A percentile compares a stretch with the other conserved stretches of the same genome.
These are phyloP conservation scores for Bretziella fagacearum DNA, from an alignment of 2,329 filamentous ascomycete genomes.

Conservation along the genomic window DNA sequence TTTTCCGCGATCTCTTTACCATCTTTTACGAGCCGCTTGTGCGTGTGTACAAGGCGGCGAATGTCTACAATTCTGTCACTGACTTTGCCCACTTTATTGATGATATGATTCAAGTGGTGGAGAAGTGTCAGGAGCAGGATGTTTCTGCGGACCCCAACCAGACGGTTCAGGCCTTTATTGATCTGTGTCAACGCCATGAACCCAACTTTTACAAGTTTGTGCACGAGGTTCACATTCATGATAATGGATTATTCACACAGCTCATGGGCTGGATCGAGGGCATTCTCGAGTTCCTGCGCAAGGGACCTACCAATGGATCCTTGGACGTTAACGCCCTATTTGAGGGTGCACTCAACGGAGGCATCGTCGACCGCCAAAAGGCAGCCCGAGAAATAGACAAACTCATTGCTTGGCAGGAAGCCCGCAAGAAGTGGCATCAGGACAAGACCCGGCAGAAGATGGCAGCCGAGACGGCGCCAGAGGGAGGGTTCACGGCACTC, in stretches of 20 bases:
- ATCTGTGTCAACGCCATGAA: constrained; percentile 86
- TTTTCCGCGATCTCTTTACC: constrained; percentile 90
- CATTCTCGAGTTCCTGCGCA: constrained; percentile 80
- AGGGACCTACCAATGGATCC: constrained; percentile 69
- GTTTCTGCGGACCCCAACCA: constrained; percentile 92
- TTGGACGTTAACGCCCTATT: constrained; percentile 92
- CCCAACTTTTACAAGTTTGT: constrained; percentile 98
- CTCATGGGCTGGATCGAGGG: constrained; percentile 96
- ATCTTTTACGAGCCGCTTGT: constrained; percentile 98
- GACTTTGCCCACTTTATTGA: constrained; percentile 90
- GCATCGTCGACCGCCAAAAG: constrained; percentile 50
- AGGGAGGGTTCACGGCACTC: constrained; percentile 33
- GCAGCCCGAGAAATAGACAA: constrained; percentile 67
- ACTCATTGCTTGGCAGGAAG: constrained; percentile 85
- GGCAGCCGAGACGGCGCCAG: constrained; percentile 49
- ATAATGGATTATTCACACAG: constrained; percentile 89
- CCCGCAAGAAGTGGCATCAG: constrained; percentile 92
- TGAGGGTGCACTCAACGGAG: constrained; percentile 54
- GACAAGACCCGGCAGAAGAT: constrained; percentile 98
- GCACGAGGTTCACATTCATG: constrained; percentile 91
- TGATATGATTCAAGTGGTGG: constrained; percentile 69
- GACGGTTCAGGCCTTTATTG: constrained; percentile 95
- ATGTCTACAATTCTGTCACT: constrained; percentile 92
- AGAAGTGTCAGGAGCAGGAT: constrained; percentile 53
- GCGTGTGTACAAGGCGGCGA: constrained; percentile 94